Evolutionary conservation across 352 stramenopile genomes (phyloP).

Genomic region (Globisporangium iwayamae): DNA sequence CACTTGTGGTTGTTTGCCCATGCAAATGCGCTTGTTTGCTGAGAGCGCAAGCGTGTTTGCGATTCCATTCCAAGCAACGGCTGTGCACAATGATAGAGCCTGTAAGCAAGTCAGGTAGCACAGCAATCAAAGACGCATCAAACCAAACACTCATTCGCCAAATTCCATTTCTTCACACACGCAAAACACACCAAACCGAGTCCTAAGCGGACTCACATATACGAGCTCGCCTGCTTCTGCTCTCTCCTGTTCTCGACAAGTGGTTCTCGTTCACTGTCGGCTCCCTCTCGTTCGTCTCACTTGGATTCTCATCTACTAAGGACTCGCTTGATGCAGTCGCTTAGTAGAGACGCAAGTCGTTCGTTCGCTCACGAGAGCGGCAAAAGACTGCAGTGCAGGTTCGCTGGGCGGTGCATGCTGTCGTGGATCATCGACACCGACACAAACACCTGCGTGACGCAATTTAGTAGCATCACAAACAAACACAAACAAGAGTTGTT

Average conservation of each 20-base stretch:
- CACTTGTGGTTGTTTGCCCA: not conserved
- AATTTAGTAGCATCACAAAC: slow-evolving; percentile 4
- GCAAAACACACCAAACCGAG: slow-evolving; percentile 5
- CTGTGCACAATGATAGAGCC: no score
- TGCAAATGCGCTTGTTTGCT: no score
- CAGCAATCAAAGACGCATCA: no score
- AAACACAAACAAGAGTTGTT: slow-evolving; percentile 2
- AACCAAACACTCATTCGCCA: not conserved
- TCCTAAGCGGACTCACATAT: slow-evolving; percentile 5
- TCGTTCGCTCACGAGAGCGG: slow-evolving; percentile 51
- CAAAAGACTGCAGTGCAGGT: slow-evolving; percentile 76
- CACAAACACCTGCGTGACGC: slow-evolving; percentile 54
- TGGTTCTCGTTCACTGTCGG: not conserved
- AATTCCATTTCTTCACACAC: slow-evolving; percentile 2
- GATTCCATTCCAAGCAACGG: no score
- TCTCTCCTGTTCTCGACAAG: not conserved
- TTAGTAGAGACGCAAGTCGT: not conserved
- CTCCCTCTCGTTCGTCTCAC: slow-evolving; percentile 5
- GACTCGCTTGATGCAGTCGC: slow-evolving; percentile 7
- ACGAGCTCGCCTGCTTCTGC: not conserved
- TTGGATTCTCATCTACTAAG: not conserved
- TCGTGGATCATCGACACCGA: slow-evolving; percentile 85
- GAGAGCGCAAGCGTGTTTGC: no score
- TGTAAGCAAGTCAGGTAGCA: no score
- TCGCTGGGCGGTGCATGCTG: slow-evolving; percentile 64